phyloP scores from a whole-genome alignment of 2,329 filamentous ascomycete genomes.

The Stenocarpella maydis region DNA sequence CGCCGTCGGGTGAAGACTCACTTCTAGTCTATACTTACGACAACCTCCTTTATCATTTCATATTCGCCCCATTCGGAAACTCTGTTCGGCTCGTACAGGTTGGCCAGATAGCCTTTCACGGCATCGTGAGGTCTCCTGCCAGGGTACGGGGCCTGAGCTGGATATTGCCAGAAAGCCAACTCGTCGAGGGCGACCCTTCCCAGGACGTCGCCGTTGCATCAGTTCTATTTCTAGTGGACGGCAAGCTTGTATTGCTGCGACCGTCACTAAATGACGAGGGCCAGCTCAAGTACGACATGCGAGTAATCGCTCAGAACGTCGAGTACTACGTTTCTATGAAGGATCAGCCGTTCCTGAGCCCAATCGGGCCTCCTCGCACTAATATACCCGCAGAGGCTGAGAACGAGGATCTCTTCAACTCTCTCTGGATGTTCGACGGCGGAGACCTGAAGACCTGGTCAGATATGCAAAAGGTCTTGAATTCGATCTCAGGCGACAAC shows the following conservation, averaged over 20 bases:
- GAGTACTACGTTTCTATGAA: slow-evolving; percentile 95
- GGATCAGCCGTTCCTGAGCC: slow-evolving; percentile 70
- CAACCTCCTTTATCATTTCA: slow-evolving; percentile 93
- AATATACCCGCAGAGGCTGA: slow-evolving; percentile 45
- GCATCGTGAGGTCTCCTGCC: slow-evolving; percentile 92
- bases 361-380: slow-evolving; percentile 32
- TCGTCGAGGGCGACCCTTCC: slow-evolving; percentile 90
- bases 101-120: slow-evolving; percentile 97
- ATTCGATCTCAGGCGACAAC: slow-evolving; percentile 71
- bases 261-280: slow-evolving; percentile 84
- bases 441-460: slow-evolving; percentile 87
- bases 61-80: slow-evolving; percentile 78
- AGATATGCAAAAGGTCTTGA: slow-evolving; percentile 84
- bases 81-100: slow-evolving; percentile 84
- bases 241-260: slow-evolving; percentile 91
- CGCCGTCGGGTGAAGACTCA: slow-evolving; percentile 91
- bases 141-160: slow-evolving; percentile 93
- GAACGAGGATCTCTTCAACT: slow-evolving; percentile 74
- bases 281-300: slow-evolving; percentile 97
- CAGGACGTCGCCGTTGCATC: slow-evolving; percentile 94
- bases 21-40: slow-evolving; percentile 97
- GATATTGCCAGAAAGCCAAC: slow-evolving; percentile 90
- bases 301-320: slow-evolving; percentile 92
- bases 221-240: slow-evolving; percentile 95
- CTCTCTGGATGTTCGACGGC: slow-evolving; percentile 94